A percentile compares a stretch with the other conserved stretches of the same genome.
Evolutionary conservation across 1,284 basidiomycete species (phyloP).

Genomic region (Ustilago tritici): DNA sequence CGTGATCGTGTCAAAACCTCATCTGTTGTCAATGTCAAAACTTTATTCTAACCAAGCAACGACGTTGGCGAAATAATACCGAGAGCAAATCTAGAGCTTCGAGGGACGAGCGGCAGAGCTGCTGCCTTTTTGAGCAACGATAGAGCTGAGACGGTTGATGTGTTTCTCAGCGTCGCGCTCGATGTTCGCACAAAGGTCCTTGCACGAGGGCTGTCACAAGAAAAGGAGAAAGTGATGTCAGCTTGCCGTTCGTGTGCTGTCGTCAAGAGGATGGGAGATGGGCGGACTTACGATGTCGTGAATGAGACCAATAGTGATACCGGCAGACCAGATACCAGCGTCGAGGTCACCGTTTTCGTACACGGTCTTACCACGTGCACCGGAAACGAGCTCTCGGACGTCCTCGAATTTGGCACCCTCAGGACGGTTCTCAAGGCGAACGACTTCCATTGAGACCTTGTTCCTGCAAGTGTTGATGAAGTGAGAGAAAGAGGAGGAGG

Average conservation of each 20-base stretch:
- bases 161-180: constrained; percentile 82
- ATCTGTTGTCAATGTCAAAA: background rate
- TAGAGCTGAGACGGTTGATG: constrained; percentile 71
- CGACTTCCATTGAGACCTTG: constrained; percentile 82
- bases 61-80: background rate
- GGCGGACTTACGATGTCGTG: constrained; percentile 75
- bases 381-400: constrained; percentile 80
- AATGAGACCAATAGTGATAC: constrained; percentile 84
- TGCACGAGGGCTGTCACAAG: constrained; percentile 77
- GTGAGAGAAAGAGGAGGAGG: background rate
- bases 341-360: constrained; percentile 88
- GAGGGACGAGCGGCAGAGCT: constrained; percentile 27
- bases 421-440: constrained; percentile 81
- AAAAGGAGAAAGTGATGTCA: background rate
- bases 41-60: background rate
- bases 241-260: background rate
- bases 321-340: constrained; percentile 87
- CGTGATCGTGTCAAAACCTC: background rate
- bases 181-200: constrained; percentile 78
- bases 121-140: constrained; percentile 46
- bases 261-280: background rate
- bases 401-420: constrained; percentile 91
- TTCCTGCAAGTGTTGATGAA: constrained; percentile 71
- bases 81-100: constrained; percentile 32
- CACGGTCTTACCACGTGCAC: constrained; percentile 80